Conservation (phyloP, 495 filamentous ascomycete species). For the Penicillium egyptiacum region DNA sequence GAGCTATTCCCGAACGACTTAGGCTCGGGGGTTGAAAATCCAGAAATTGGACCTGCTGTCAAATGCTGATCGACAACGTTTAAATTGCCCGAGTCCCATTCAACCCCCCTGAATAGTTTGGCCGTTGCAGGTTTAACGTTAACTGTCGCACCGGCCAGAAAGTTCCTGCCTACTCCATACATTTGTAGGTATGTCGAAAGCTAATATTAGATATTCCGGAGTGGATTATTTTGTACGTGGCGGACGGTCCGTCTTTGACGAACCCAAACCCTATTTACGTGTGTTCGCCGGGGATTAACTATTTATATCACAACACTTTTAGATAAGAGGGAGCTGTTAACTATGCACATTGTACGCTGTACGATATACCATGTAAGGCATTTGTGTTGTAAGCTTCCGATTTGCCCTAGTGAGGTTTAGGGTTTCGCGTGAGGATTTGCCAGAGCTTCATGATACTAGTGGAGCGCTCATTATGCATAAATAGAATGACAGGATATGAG, state of each 20-base stretch:
- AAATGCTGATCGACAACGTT: slow-evolving; percentile 29
- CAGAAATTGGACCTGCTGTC: slow-evolving; percentile 22
- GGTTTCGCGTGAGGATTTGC: background rate
- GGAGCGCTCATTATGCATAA: slow-evolving; percentile 6
- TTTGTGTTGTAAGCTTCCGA: background rate
- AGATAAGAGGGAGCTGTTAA: background rate
- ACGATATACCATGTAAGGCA: background rate
- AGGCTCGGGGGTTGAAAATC: slow-evolving; percentile 10
- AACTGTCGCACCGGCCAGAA: background rate
- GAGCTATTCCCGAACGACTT: slow-evolving; percentile 1
- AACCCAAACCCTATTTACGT: background rate
- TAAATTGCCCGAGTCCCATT: slow-evolving; percentile 26
- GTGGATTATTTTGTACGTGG: background rate
- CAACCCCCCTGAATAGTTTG: slow-evolving; percentile 13
- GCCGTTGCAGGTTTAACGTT: background rate
- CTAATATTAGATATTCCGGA: background rate
- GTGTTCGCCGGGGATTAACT: background rate
- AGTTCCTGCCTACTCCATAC: background rate
- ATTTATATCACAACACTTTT: background rate
- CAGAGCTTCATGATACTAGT: background rate
- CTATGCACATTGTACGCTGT: background rate
- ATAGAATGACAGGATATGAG: background rate
- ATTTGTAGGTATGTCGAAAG: background rate
- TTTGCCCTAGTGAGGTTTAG: background rate
- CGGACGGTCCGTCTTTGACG: background rate